phyloP scores from a whole-genome alignment of 441 rosid genomes.

The Raphanus hybrid region DNA sequence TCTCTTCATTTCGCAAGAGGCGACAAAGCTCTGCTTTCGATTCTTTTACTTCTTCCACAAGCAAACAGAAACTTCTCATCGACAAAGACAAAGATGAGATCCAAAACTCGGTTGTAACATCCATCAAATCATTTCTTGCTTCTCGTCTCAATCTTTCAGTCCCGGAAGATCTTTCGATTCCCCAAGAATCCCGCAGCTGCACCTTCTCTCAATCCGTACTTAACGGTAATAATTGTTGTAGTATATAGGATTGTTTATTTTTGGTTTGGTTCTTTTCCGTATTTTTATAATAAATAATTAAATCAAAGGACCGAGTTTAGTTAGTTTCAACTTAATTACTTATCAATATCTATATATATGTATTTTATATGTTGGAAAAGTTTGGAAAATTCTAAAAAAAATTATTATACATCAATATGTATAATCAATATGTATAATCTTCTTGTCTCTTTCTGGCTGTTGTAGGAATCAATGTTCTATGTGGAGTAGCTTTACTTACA shows the following conservation, averaged over 20 bases:
- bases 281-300: too few relatives aligned
- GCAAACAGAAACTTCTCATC: constrained; percentile 38
- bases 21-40: constrained; percentile 31
- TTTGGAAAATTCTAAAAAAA: too few relatives aligned
- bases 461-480: constrained; percentile 69
- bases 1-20: constrained; percentile 42
- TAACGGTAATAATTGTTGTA: constrained; percentile 52
- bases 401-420: too few relatives aligned
- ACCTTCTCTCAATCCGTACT: constrained; percentile 65
- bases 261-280: not conserved
- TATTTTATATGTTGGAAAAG: too few relatives aligned
- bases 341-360: not conserved
- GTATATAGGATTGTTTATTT: not conserved
- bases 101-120: not conserved
- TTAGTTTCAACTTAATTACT: not conserved
- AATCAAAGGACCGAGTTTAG: too few relatives aligned
- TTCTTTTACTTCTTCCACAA: constrained; percentile 40
- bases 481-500: constrained; percentile 74
- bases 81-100: constrained; percentile 43
- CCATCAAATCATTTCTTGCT: constrained; percentile 15
- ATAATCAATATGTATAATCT: too few relatives aligned
- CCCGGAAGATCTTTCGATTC: constrained; percentile 34
- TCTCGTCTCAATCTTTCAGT: constrained; percentile 39
- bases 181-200: constrained; percentile 39
- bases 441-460: not conserved